Percentiles rank a stretch among this genome's conserved stretches.
These are phyloP conservation scores for Cocos nucifera DNA, from an alignment of 176 grass and related monocot species.

Conservation along the genomic window DNA sequence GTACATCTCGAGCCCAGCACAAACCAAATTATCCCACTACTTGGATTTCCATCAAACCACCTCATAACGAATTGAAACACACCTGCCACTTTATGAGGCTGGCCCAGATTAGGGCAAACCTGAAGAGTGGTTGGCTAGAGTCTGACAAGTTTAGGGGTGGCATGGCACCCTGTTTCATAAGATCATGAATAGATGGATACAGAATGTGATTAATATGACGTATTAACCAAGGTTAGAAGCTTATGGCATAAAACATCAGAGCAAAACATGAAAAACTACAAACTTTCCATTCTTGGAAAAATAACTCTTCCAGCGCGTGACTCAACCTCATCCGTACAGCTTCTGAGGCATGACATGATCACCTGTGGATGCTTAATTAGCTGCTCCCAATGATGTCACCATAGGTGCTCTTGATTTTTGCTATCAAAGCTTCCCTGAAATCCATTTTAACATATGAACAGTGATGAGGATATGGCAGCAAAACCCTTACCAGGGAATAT, in stretches of 20 bases:
- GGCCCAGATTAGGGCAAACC: no score
- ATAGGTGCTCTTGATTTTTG: conserved; percentile 14
- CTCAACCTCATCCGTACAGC: not conserved
- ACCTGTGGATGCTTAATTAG: not conserved
- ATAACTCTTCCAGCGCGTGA: not conserved
- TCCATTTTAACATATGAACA: conserved; percentile 6
- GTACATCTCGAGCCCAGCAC: no score
- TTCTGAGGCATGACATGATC: not conserved
- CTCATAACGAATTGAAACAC: no score
- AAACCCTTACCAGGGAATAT: no score
- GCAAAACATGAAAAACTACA: not conserved
- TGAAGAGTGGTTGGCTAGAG: no score
- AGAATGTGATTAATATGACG: no score
- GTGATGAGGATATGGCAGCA: not conserved
- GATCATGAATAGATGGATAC: no score
- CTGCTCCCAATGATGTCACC: conserved; percentile 18
- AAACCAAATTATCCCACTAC: no score
- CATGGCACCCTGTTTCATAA: no score
- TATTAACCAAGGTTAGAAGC: not conserved
- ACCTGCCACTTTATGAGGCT: no score
- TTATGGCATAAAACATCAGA: not conserved
- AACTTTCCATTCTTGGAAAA: not conserved
- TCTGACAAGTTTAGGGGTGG: no score
- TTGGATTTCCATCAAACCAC: no score
- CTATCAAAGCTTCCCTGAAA: conserved; percentile 23